A percentile compares a stretch with the other conserved stretches of the same genome.
These are phyloP conservation scores for Talaromyces nanjingensis DNA, from an alignment of 495 filamentous ascomycete genomes.

Conservation along the genomic window DNA sequence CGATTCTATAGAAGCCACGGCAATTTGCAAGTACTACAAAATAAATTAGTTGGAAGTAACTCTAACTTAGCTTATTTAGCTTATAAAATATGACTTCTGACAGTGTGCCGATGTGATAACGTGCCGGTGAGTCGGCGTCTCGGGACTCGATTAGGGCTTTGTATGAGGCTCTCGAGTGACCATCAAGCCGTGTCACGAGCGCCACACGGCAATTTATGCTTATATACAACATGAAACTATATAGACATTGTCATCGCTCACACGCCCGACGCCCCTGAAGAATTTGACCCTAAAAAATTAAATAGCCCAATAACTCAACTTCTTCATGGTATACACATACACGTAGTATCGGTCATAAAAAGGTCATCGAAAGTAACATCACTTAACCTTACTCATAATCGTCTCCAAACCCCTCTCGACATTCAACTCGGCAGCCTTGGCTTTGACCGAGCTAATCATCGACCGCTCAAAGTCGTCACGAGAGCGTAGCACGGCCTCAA, in stretches of 20 bases:
- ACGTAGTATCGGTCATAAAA: not conserved
- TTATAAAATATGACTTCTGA: not conserved
- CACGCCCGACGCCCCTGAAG: not conserved
- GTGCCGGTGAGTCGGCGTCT: not conserved
- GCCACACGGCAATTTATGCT: not conserved
- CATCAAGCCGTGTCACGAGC: not conserved
- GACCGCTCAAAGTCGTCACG: slow-evolving; percentile 90
- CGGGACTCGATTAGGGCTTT: slow-evolving; percentile 1
- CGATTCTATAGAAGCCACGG: not conserved
- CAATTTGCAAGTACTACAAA: not conserved
- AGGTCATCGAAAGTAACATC: not conserved
- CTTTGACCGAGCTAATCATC: slow-evolving; percentile 82
- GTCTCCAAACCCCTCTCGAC: slow-evolving; percentile 75
- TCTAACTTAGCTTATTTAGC: not conserved
- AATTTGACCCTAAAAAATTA: not conserved
- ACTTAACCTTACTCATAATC: slow-evolving; percentile 85
- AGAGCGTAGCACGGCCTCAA: slow-evolving; percentile 82
- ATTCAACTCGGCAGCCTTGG: slow-evolving; percentile 74
- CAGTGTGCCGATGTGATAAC: not conserved
- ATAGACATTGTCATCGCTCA: not conserved
- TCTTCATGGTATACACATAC: not conserved
- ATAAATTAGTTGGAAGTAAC: not conserved
- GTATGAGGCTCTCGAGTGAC: not conserved
- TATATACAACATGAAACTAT: slow-evolving; percentile 4
- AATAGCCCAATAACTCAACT: not conserved